Evolutionary conservation across 2,329 filamentous ascomycete genomes (phyloP).

Genomic region (Colletotrichum shisoi): DNA sequence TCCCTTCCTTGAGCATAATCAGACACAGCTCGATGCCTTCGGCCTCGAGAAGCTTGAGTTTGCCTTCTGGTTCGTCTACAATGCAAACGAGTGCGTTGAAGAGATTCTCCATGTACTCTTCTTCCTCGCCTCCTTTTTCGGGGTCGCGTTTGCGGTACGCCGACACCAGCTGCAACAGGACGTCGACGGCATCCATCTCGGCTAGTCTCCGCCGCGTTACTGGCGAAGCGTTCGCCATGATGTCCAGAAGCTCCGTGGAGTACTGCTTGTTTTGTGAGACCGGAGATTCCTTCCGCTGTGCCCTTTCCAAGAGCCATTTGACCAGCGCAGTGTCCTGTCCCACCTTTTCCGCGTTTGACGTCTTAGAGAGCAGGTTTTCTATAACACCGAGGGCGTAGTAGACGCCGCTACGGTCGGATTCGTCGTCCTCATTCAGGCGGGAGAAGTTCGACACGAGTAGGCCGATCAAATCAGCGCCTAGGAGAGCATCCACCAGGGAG

Average conservation of each 20-base stretch:
- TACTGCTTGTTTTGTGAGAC: conserved; percentile 95
- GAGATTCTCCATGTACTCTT: conserved; percentile 93
- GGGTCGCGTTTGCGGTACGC: conserved; percentile 88
- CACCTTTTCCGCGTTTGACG: conserved; percentile 73
- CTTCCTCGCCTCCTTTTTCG: conserved; percentile 83
- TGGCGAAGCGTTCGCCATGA: conserved; percentile 79
- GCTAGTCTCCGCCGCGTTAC: conserved; percentile 71
- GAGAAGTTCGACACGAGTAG: conserved; percentile 80
- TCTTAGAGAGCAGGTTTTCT: conserved; percentile 82
- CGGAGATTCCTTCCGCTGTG: conserved; percentile 71
- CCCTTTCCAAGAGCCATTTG: conserved; percentile 78
- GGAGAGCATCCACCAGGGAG: conserved; percentile 70
- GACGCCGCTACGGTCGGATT: conserved; percentile 80
- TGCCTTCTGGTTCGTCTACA: conserved; percentile 77
- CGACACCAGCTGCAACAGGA: conserved; percentile 81
- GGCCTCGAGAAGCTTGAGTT: conserved; percentile 82
- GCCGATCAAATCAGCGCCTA: conserved; percentile 75
- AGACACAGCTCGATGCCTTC: conserved; percentile 91
- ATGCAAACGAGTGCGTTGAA: conserved; percentile 87
- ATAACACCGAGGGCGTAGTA: conserved; percentile 85
- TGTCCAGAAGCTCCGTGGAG: conserved; percentile 87
- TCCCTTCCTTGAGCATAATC: conserved; percentile 90
- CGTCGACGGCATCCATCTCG: conserved; percentile 75
- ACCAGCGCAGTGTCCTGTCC: conserved; percentile 73
- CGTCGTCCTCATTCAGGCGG: conserved; percentile 77